A percentile compares a stretch with the other conserved stretches of the same genome.
These are phyloP conservation scores for Nothophytophthora sp. DNA, from an alignment of 352 stramenopile species.

Conservation along the genomic window DNA sequence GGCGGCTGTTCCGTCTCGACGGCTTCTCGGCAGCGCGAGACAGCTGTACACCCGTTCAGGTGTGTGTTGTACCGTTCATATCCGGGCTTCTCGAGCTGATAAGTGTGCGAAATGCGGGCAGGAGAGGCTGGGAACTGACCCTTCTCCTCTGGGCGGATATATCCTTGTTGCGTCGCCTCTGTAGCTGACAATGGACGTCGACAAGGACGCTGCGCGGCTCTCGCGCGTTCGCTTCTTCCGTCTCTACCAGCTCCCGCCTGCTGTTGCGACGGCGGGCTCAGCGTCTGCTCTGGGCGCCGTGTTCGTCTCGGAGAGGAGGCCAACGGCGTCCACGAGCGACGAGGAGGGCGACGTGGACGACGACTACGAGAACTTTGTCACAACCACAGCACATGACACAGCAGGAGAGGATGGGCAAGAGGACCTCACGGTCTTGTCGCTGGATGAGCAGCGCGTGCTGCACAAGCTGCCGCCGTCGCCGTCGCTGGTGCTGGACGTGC, in stretches of 20 bases:
- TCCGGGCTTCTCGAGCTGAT: neutral
- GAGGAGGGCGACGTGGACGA: slow-evolving; percentile 42
- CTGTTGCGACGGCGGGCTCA: slow-evolving; percentile 3
- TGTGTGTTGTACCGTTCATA: slow-evolving; percentile 9
- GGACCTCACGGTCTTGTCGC: slow-evolving; percentile 50
- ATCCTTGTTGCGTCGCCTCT: slow-evolving; percentile 3
- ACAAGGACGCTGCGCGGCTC: slow-evolving; percentile 43
- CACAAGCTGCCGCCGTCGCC: slow-evolving; percentile 58
- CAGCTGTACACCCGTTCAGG: slow-evolving; percentile 48
- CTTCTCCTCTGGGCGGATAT: too few relatives aligned
- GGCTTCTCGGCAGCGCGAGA: slow-evolving; percentile 40
- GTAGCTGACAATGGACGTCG: slow-evolving; percentile 48
- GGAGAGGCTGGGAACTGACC: neutral
- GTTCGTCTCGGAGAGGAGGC: slow-evolving; percentile 51
- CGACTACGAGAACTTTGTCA: slow-evolving; percentile 38
- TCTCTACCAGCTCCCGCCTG: slow-evolving; percentile 49
- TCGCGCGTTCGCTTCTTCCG: slow-evolving; percentile 59
- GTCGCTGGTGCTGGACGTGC: slow-evolving; percentile 68
- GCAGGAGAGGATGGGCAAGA: slow-evolving; percentile 40
- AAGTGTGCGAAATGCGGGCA: neutral
- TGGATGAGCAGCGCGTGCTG: slow-evolving; percentile 50
- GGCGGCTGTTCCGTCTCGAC: slow-evolving; percentile 66
- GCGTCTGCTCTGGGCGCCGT: slow-evolving; percentile 30
- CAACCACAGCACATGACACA: slow-evolving; percentile 14
- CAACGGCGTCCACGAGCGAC: slow-evolving; percentile 6